Evolutionary conservation across 805 yeast species (phyloP).

Genomic region (Komagataella mondaviorum): DNA sequence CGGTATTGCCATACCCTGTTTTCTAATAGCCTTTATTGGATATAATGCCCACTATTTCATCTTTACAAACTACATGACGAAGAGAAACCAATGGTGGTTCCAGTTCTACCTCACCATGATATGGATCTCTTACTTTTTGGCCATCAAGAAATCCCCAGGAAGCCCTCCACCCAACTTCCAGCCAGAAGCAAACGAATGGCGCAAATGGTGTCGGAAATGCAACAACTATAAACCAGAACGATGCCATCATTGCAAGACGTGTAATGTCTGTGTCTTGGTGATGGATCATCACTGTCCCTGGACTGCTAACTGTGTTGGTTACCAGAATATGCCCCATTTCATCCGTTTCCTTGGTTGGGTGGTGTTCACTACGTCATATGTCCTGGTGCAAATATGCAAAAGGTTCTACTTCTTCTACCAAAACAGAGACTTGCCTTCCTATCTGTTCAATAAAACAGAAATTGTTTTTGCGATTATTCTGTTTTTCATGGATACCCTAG

Average conservation of each 20-base stretch:
- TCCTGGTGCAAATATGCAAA: constrained; percentile 25
- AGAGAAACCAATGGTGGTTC: constrained; percentile 27
- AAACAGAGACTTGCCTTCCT: constrained; percentile 38
- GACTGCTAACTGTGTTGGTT: constrained; percentile 87
- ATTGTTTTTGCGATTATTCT: constrained; percentile 41
- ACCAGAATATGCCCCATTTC: constrained; percentile 65
- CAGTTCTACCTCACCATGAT: constrained; percentile 36
- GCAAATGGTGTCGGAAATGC: constrained; percentile 65
- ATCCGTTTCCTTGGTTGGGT: constrained; percentile 65
- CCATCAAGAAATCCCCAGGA: constrained; percentile 60
- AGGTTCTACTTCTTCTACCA: constrained; percentile 31
- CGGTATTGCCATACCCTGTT: constrained; percentile 34
- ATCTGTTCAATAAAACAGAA: constrained; percentile 37
- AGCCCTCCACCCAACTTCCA: constrained; percentile 36
- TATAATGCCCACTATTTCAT: constrained; percentile 50
- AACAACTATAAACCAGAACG: constrained; percentile 65
- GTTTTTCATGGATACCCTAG: constrained; percentile 42
- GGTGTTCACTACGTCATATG: constrained; percentile 31
- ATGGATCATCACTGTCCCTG: constrained; percentile 97
- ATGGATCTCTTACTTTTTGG: constrained; percentile 66
- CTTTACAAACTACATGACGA: constrained; percentile 27
- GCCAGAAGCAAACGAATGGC: constrained; percentile 29
- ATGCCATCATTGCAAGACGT: constrained; percentile 74
- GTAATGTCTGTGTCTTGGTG: constrained; percentile 60
- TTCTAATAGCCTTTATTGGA: constrained; percentile 44